Evolutionary conservation across 208 protist genomes (phyloP).

Genomic region (Balamuthia mandrillaris): DNA sequence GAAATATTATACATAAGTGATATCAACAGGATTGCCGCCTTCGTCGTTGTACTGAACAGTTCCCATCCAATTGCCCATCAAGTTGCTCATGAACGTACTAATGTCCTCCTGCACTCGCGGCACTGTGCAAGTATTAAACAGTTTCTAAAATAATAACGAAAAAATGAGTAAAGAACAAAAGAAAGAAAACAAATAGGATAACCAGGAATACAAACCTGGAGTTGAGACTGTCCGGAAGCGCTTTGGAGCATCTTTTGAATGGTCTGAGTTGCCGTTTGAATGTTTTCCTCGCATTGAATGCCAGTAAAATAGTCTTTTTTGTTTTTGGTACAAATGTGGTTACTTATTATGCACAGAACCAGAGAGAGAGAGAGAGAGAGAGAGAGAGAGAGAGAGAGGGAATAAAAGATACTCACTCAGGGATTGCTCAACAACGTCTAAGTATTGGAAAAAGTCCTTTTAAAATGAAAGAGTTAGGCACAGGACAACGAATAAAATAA

Average conservation of each 20-base stretch:
- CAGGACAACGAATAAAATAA: too few relatives aligned
- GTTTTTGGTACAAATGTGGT: neutral
- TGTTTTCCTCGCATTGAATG: neutral
- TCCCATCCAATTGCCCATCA: constrained; percentile 24
- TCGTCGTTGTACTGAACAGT: constrained; percentile 36
- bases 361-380: neutral
- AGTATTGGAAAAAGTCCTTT: constrained; percentile 39
- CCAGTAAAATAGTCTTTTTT: constrained; percentile 1
- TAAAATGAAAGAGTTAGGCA: too few relatives aligned
- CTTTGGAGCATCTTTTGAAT: neutral
- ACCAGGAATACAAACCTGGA: neutral
- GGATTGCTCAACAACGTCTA: constrained; percentile 37
- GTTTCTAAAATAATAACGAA: too few relatives aligned
- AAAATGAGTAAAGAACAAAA: too few relatives aligned
- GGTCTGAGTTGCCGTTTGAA: neutral
- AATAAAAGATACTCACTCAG: constrained; percentile 17
- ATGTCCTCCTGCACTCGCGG: neutral
- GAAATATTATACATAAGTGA: constrained; percentile 10
- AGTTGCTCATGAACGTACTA: neutral
- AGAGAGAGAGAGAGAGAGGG: neutral
- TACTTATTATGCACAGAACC: neutral
- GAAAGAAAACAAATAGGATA: too few relatives aligned
- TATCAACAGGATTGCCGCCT: constrained; percentile 27
- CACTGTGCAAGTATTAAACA: too few relatives aligned
- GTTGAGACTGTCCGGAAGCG: neutral